These are phyloP conservation scores for Telfairia occidentalis DNA, from an alignment of 331 rosid species.

Conservation along the genomic window DNA sequence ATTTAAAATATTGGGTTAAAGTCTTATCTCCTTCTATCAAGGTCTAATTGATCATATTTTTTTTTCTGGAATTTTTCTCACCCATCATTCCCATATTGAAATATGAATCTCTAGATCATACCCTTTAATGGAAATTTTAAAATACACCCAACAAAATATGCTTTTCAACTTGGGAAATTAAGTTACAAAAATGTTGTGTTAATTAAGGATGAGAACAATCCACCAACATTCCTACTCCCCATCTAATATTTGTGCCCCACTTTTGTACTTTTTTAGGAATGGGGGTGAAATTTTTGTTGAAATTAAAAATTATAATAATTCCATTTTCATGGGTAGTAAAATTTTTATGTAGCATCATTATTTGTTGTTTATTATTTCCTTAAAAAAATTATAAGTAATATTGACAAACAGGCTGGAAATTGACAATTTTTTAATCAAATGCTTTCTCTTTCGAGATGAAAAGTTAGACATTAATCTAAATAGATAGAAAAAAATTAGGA, in stretches of 20 bases:
- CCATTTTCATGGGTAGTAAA: too few species aligned
- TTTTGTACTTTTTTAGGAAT: neutral
- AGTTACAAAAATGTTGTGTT: neutral
- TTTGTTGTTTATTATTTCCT: too few species aligned
- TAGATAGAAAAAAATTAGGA: too few species aligned
- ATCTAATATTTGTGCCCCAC: neutral
- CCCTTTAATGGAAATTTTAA: neutral
- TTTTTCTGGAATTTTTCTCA: neutral
- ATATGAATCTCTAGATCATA: neutral
- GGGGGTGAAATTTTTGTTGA: neutral
- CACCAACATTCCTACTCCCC: neutral
- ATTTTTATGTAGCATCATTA: too few species aligned
- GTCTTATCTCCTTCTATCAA: neutral
- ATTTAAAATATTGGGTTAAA: neutral
- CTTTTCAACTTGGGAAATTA: neutral
- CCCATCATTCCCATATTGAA: neutral
- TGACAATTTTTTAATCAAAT: too few species aligned
- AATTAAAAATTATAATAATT: neutral
- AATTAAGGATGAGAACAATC: neutral
- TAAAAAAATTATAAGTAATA: too few species aligned
- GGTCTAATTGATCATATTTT: neutral
- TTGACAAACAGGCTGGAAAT: too few species aligned
- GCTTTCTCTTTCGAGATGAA: too few species aligned
- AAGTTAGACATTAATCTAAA: too few species aligned
- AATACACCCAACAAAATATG: neutral